These are phyloP conservation scores for Monascus purpureus DNA, from an alignment of 495 filamentous ascomycete species.

Conservation along the genomic window DNA sequence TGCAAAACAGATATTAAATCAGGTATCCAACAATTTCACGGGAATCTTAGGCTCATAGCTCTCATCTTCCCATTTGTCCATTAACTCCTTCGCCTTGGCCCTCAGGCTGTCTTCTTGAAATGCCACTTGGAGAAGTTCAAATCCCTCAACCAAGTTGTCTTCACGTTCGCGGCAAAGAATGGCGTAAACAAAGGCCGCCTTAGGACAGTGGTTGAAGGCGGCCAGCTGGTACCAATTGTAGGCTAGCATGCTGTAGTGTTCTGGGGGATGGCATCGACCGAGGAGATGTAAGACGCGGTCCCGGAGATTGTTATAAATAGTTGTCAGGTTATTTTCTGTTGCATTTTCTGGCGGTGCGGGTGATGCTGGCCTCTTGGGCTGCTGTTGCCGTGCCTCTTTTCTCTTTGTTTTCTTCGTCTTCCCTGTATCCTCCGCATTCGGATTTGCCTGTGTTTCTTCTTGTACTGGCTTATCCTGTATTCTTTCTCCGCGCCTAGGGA, in stretches of 20 bases:
- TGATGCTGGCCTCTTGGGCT: not conserved
- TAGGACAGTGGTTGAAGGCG: not conserved
- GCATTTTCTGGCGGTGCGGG: too few species aligned
- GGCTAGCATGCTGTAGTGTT: constrained; percentile 15
- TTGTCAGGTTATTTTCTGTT: too few species aligned
- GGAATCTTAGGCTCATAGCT: constrained; percentile 9
- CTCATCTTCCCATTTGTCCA: constrained; percentile 10
- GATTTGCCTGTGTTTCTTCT: not conserved
- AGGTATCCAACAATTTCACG: constrained; percentile 8
- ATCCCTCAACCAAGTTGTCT: too few species aligned
- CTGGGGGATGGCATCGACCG: not conserved
- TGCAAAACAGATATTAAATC: too few species aligned
- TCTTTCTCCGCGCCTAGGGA: constrained; percentile 13
- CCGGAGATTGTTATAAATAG: too few species aligned
- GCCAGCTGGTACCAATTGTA: constrained; percentile 21
- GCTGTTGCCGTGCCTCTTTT: not conserved
- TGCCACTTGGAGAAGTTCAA: too few species aligned
- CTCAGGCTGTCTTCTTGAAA: constrained; percentile 1
- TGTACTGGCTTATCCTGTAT: not conserved
- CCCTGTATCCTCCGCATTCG: not conserved
- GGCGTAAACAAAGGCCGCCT: constrained; percentile 3
- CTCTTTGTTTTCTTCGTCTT: not conserved
- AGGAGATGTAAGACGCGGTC: constrained; percentile 2
- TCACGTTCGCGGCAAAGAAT: constrained; percentile 6
- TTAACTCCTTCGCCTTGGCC: constrained; percentile 2